Base-by-base conservation (phyloP, 2,329 filamentous ascomycete species). In the Ramularia endophylla region DNA sequence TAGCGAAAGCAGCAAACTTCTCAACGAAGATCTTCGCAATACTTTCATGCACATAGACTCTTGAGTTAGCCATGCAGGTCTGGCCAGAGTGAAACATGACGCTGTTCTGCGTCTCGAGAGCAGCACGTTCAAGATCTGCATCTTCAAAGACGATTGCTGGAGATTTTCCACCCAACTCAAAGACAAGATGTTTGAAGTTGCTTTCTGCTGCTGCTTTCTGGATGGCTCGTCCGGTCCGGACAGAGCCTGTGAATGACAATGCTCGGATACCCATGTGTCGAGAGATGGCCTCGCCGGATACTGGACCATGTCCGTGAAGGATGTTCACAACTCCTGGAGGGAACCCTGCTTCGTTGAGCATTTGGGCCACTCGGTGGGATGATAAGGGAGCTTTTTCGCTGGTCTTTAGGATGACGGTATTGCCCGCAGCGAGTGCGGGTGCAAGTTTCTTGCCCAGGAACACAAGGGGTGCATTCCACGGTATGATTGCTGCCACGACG, bases 391-490 rank as follows among this genome's bases (percentile, higher is more conserved):
- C 27, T 15, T 50, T 61, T 53, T 32, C 29, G 29, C 29, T 32
- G 29, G 75, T 74, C 62, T 83, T 82, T 20, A 81, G 56, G 2
- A 83, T 59, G 25, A 82, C 70, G 27, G 68, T 69, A 55, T 79
- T 79, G 0, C 77, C 77, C 0, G 74, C 73, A 0, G 74, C 75
- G n/a, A 82, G 62, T 0, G 77, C 78, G 0, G 77, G 76, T 3
- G 74, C 77, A 13, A 78, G 59, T 59, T 82, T 81, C 58, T 60
- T 57, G 0, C 59, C 27, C 7, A 48, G 37, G 46, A 72, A 69
- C 2, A 68, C 40, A 2, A 76, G 49, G 0, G 74, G 68, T 0
- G 65, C 66, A 47, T 79, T 78, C 74, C 75, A 80, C 0, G 76
- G 76, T 37, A 78, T 75, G 40, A 81, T 80, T n/a, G 64, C 65